Evolutionary conservation across 2,329 filamentous ascomycete species (phyloP).

Genomic region (Cordyceps pruinosa): DNA sequence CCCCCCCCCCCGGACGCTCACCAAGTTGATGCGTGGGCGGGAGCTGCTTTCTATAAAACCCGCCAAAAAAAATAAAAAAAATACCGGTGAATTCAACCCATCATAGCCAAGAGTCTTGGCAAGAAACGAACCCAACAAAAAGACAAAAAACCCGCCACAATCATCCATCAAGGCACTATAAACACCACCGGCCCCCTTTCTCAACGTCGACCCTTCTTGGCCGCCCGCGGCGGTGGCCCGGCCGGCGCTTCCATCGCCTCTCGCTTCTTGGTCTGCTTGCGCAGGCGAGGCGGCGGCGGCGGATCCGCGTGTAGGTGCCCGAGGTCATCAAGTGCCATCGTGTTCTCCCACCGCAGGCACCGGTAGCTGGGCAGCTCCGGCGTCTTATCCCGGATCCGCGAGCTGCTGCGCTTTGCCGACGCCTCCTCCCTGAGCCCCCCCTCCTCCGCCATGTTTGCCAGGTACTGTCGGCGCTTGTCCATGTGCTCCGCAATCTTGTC

Average conservation of each 20-base stretch:
- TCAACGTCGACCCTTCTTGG: constrained; percentile 3
- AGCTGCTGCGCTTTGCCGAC: constrained; percentile 35
- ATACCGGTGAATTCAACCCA: too few species aligned
- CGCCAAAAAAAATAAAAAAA: too few species aligned
- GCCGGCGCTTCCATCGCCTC: constrained; percentile 32
- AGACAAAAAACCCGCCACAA: background rate
- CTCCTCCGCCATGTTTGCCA: constrained; percentile 31
- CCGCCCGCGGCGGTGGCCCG: background rate
- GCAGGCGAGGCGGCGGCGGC: constrained; percentile 42
- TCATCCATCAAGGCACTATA: background rate
- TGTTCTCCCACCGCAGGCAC: constrained; percentile 50
- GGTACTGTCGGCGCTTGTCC: constrained; percentile 69
- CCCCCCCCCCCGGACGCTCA: too few species aligned
- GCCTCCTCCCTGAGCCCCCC: constrained; percentile 32
- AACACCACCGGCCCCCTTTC: background rate
- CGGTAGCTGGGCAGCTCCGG: constrained; percentile 41
- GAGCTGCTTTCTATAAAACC: too few species aligned
- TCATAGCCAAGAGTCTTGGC: background rate
- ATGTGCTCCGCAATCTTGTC: constrained; percentile 74
- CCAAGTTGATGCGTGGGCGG: too few species aligned
- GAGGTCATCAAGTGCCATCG: constrained; percentile 48
- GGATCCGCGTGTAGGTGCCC: constrained; percentile 52
- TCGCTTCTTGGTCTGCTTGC: constrained; percentile 47
- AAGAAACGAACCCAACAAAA: background rate
- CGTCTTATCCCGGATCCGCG: constrained; percentile 39